A percentile compares a stretch with the other conserved stretches of the same genome.
Evolutionary conservation across 2,329 filamentous ascomycete genomes (phyloP).

Genomic region (Arthrobotrys sinensis): DNA sequence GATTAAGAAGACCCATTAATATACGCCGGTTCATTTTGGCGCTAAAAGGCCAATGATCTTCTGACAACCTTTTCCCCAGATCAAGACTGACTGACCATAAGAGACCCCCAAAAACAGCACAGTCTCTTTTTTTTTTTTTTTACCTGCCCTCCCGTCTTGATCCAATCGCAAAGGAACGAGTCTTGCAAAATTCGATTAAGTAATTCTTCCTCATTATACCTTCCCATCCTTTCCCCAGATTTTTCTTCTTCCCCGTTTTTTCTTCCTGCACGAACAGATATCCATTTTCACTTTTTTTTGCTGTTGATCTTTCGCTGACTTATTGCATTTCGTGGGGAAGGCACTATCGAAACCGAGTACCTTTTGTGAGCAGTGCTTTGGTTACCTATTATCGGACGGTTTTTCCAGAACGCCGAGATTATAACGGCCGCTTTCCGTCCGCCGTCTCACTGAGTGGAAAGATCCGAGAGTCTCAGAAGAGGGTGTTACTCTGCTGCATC

Average conservation of each 20-base stretch:
- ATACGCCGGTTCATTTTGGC: slow-evolving; percentile 50
- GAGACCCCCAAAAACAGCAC: slow-evolving; percentile 50
- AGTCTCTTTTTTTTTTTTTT: slow-evolving; percentile 12
- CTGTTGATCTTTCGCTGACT: slow-evolving; percentile 42
- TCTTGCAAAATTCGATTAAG: slow-evolving; percentile 59
- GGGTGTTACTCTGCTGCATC: slow-evolving; percentile 28
- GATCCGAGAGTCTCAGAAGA: slow-evolving; percentile 19
- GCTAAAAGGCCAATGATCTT: slow-evolving; percentile 60
- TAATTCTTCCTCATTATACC: slow-evolving; percentile 58
- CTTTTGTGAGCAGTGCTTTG: slow-evolving; percentile 13
- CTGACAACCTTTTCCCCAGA: slow-evolving; percentile 59
- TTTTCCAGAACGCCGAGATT: slow-evolving; percentile 42
- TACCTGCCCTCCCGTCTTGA: slow-evolving; percentile 18
- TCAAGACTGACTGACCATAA: slow-evolving; percentile 30
- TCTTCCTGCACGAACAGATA: slow-evolving; percentile 16
- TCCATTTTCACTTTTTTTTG: slow-evolving; percentile 22
- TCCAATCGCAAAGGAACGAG: slow-evolving; percentile 50
- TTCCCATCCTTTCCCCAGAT: slow-evolving; percentile 49
- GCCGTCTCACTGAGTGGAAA: slow-evolving; percentile 31
- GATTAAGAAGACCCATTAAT: slow-evolving; percentile 11
- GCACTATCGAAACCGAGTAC: slow-evolving; percentile 35
- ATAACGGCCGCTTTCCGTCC: slow-evolving; percentile 12
- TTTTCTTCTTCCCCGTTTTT: slow-evolving; percentile 32
- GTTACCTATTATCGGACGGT: slow-evolving; percentile 12
- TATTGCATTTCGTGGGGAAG: slow-evolving; percentile 54